phyloP scores from a whole-genome alignment of 2,329 filamentous ascomycete species.

The Macroventuria anomochaeta region DNA sequence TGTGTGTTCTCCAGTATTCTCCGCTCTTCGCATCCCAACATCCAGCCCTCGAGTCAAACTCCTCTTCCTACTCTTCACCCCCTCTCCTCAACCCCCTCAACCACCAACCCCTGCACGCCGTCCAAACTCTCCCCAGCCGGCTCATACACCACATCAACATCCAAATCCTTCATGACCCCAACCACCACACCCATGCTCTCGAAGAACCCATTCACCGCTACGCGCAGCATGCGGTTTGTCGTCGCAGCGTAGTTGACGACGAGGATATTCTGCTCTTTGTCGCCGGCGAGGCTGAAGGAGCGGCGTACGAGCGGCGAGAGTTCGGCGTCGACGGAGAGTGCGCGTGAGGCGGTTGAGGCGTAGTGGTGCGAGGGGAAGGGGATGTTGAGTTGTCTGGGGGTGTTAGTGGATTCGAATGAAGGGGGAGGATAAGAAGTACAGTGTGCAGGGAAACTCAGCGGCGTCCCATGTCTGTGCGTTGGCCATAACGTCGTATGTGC shows the following conservation, averaged over 20 bases:
- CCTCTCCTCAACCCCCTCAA: conserved; percentile 41
- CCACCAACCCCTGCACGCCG: conserved; percentile 73
- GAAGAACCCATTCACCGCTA: conserved; percentile 96
- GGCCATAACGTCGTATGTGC: conserved; percentile 23
- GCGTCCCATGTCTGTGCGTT: conserved; percentile 18
- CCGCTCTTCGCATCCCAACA: neutral
- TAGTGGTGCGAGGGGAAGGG: conserved; percentile 84
- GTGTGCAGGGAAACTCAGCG: conserved; percentile 48
- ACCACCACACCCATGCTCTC: conserved; percentile 85
- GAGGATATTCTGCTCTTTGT: conserved; percentile 60
- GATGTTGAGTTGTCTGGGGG: conserved; percentile 70
- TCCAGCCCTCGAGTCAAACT: neutral
- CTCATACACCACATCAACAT: conserved; percentile 76
- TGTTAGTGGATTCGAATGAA: neutral
- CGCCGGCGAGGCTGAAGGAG: conserved; percentile 63
- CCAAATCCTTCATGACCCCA: conserved; percentile 88
- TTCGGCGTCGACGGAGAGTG: conserved; percentile 85
- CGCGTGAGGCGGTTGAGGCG: conserved; percentile 74
- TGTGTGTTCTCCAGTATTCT: neutral
- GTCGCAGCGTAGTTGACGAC: conserved; percentile 81
- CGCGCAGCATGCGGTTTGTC: conserved; percentile 94
- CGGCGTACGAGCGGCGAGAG: conserved; percentile 83
- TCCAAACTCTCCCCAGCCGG: conserved; percentile 54
- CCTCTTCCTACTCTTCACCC: conserved; percentile 8
- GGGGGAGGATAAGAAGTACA: conserved; percentile 35